These are phyloP conservation scores for Neofusicoccum kwambonambiense DNA, from an alignment of 2,329 filamentous ascomycete species.

Conservation along the genomic window DNA sequence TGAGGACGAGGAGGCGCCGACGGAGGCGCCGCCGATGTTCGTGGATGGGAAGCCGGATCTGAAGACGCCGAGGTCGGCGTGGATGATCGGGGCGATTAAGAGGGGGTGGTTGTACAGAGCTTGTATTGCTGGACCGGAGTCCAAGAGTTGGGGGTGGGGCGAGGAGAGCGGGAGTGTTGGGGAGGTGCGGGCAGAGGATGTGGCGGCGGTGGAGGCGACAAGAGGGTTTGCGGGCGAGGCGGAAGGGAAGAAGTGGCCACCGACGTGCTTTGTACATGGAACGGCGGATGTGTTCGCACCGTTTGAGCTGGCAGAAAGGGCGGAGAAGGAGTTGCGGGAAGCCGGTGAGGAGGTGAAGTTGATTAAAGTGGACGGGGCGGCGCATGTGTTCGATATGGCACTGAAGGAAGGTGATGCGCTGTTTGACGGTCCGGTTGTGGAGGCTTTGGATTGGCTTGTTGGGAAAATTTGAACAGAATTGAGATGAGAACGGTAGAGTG, in stretches of 20 bases:
- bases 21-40: no score
- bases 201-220: no score
- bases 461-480: neutral
- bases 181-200: no score
- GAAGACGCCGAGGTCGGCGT: neutral
- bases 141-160: neutral
- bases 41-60: neutral
- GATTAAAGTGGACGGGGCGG: slow-evolving; percentile 40
- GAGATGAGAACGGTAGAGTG: no score
- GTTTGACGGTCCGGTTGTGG: neutral
- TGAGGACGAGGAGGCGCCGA: no score
- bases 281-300: no score
- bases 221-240: no score
- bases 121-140: neutral
- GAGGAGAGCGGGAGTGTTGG: no score
- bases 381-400: slow-evolving; percentile 40
- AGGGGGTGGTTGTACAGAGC: neutral
- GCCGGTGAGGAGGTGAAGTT: slow-evolving; percentile 37
- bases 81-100: neutral
- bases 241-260: no score
- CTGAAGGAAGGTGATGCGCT: neutral
- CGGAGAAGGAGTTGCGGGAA: slow-evolving; percentile 25
- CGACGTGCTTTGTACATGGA: no score
- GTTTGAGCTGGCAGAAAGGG: no score
- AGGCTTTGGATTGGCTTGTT: neutral